Evolutionary conservation across 768 basidiomycete genomes (phyloP).

Genomic region (Tulasnella sp.): DNA sequence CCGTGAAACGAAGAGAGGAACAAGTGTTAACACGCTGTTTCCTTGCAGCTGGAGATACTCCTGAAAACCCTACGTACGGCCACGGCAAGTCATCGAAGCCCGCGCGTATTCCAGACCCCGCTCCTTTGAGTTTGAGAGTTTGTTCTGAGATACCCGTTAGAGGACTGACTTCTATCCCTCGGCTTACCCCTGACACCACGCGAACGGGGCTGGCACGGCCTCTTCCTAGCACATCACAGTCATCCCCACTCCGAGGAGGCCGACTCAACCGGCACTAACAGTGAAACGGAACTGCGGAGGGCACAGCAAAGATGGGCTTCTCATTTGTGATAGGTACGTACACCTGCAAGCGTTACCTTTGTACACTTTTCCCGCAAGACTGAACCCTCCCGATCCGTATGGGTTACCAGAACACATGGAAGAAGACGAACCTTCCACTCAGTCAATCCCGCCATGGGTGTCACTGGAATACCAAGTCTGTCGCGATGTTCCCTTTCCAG

Average conservation of each 20-base stretch:
- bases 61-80: neutral
- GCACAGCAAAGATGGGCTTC: constrained; percentile 42
- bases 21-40: neutral
- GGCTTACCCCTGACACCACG: constrained; percentile 50
- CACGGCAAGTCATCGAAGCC: neutral
- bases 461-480: constrained; percentile 83
- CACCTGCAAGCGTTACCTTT: constrained; percentile 2
- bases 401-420: constrained; percentile 87
- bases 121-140: neutral
- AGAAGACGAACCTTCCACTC: constrained; percentile 77
- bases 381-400: neutral
- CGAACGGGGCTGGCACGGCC: constrained; percentile 29
- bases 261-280: neutral
- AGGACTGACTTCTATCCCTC: neutral
- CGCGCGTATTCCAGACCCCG: neutral
- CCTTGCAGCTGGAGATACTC: too few relatives aligned
- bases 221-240: constrained; percentile 22
- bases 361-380: neutral
- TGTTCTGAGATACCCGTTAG: neutral
- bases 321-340: constrained; percentile 62
- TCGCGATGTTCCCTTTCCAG: constrained; percentile 38
- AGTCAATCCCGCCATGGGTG: constrained; percentile 74
- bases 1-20: neutral
- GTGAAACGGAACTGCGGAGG: neutral
- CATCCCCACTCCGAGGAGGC: neutral